Percentiles rank a stretch among this genome's conserved stretches.
Conservation (phyloP, 805 yeast genomes). For the Pichia paraexigua region DNA sequence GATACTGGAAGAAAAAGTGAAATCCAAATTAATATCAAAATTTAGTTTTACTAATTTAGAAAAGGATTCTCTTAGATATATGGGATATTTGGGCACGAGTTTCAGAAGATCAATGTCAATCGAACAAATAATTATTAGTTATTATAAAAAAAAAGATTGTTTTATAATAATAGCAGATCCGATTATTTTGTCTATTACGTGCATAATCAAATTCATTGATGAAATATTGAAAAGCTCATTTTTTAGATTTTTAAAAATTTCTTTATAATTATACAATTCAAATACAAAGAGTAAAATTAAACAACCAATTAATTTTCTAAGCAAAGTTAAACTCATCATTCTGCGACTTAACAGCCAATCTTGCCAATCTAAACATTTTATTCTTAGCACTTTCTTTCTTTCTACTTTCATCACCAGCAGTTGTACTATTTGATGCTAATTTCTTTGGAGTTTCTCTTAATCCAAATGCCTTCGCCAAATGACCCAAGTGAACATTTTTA, state of each 20-base stretch:
- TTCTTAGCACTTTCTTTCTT: slow-evolving; percentile 62
- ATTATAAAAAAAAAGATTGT: background rate
- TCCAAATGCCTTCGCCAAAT: slow-evolving; percentile 90
- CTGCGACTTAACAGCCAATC: slow-evolving; percentile 52
- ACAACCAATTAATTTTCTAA: slow-evolving; percentile 4
- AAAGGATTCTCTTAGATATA: background rate
- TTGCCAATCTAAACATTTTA: slow-evolving; percentile 71
- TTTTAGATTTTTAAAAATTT: background rate
- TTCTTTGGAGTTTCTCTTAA: slow-evolving; percentile 89
- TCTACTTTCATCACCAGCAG: slow-evolving; percentile 30
- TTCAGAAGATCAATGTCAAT: background rate
- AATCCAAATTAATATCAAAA: background rate
- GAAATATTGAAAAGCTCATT: background rate
- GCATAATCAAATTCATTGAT: background rate
- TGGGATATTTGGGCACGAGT: background rate
- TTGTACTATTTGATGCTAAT: slow-evolving; percentile 36
- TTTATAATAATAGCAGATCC: background rate
- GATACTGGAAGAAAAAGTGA: background rate
- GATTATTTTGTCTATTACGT: background rate
- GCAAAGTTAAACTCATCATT: slow-evolving; percentile 67
- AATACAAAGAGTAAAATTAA: background rate
- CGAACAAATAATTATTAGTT: background rate
- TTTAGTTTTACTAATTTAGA: background rate
- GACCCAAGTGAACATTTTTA: slow-evolving; percentile 83
- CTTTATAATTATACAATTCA: background rate